These are phyloP conservation scores for Colletotrichum higginsianum DNA, from an alignment of 2,329 filamentous ascomycete species.

Conservation along the genomic window DNA sequence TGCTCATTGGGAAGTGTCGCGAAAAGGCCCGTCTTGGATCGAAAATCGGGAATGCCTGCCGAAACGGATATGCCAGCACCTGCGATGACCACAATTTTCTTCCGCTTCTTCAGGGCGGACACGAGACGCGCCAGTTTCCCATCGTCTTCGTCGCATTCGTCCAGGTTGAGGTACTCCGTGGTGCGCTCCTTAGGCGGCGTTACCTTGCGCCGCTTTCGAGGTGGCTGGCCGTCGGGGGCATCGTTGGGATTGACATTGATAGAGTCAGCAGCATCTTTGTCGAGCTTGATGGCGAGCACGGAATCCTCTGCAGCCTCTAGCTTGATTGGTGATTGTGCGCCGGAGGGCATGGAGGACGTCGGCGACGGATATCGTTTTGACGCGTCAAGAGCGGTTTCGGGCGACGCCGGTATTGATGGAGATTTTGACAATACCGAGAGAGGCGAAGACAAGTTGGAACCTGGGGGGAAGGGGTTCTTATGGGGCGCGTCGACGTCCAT, in stretches of 20 bases:
- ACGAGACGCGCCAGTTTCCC: constrained; percentile 79
- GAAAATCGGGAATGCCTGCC: constrained; percentile 96
- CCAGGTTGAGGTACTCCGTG: constrained; percentile 86
- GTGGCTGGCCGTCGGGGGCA: constrained; percentile 76
- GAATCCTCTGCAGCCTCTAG: constrained; percentile 54
- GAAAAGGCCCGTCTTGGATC: constrained; percentile 92
- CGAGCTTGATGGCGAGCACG: constrained; percentile 48
- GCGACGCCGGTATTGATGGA: constrained; percentile 65
- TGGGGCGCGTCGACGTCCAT: constrained; percentile 37
- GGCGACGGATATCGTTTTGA: constrained; percentile 68
- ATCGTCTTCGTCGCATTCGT: constrained; percentile 59
- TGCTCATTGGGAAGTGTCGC: constrained; percentile 87
- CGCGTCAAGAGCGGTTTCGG: constrained; percentile 53
- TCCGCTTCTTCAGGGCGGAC: constrained; percentile 84
- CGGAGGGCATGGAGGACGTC: constrained; percentile 58
- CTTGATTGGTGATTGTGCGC: constrained; percentile 67
- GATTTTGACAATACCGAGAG: constrained; percentile 69
- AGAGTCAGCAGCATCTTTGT: constrained; percentile 34
- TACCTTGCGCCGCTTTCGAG: constrained; percentile 82
- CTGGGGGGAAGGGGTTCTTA: constrained; percentile 46
- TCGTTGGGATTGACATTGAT: constrained; percentile 57
- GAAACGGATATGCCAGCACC: constrained; percentile 98
- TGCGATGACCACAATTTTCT: constrained; percentile 97
- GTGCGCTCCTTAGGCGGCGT: constrained; percentile 75
- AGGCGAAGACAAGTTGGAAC: constrained; percentile 65